phyloP scores from a whole-genome alignment of 192 early-diverging fungal species.

The Pilaira anomala region DNA sequence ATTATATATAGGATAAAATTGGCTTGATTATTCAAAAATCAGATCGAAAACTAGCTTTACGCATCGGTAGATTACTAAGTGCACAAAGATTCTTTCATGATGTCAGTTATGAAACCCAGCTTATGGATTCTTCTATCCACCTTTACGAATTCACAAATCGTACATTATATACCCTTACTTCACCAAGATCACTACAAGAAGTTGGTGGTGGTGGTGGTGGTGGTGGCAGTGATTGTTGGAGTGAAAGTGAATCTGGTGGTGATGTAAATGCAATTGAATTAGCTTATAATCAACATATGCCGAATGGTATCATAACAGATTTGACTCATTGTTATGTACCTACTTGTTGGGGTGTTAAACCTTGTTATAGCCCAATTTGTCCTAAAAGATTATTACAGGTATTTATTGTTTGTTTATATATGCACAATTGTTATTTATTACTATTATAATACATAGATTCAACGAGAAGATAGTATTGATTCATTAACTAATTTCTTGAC shows the following conservation, averaged over 20 bases:
- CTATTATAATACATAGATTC: background rate
- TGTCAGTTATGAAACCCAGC: conserved; percentile 77
- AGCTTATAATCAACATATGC: conserved; percentile 33
- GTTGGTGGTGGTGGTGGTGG: conserved; percentile 1
- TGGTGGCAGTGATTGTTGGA: conserved; percentile 4
- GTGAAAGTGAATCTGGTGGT: conserved; percentile 5
- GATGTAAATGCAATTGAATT: background rate
- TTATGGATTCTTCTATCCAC: conserved; percentile 77
- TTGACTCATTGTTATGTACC: conserved; percentile 93
- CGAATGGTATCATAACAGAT: conserved; percentile 85
- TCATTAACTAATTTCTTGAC: background rate
- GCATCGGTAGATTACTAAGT: conserved; percentile 85
- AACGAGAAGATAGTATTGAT: conserved; percentile 4
- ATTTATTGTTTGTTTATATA: background rate
- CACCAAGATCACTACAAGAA: background rate
- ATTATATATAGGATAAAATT: conserved; percentile 46
- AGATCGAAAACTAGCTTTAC: conserved; percentile 83
- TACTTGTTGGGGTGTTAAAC: conserved; percentile 72
- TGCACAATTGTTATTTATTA: background rate
- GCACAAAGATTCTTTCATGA: conserved; percentile 92
- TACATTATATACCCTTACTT: conserved; percentile 7
- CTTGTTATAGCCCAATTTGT: conserved; percentile 90
- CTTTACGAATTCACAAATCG: conserved; percentile 68
- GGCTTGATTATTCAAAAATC: conserved; percentile 73
- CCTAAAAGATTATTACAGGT: conserved; percentile 73